Base-by-base conservation (phyloP, 2,329 filamentous ascomycete genomes). In the Ceratocystis huliohia region DNA sequence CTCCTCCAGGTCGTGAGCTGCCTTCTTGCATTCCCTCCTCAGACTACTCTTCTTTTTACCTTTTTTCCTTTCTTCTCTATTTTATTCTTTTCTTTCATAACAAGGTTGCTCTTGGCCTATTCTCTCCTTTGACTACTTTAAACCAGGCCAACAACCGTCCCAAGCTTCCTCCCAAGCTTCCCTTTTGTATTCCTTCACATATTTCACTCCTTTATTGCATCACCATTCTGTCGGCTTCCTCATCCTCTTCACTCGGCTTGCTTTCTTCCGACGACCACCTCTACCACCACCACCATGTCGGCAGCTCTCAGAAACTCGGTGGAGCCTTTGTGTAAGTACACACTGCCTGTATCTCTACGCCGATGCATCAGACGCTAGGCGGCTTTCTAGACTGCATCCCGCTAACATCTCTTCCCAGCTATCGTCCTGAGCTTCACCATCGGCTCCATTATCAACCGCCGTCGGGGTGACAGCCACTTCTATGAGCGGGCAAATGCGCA, bases 321-420 rank as follows among this genome's bases (percentile, higher is more conserved):
- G 13, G 66, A 68, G 63, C 67, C 63, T 25, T 67, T 68, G 56
- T 61, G 57, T 66, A 48, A 57, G 57, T 65, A 41, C 46, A 45
- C n/a, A 59, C 28, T 67, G 57, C 33, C 3, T 2, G 33, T 0
- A 3, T 3, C 33, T 37, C 37, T 41, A 41, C 37, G 10, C 13
- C 37, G 37, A 15, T 41, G 13, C 37, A 41, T 15, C 13, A 15
- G 1, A 15, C 15, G 10, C 10, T 15, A 41, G 4, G 37, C 8
- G 13, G 17, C 17, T 45, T 6, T n/a, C 10, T 3, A 13, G 37
- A 25, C 22, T 5, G 15, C n/a, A 10, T 50, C 7, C 20, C 22
- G 28, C 64, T 66, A 63, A 63, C 64, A 22, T 8, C 4, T 17
- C 0, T 44, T 53, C 25, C 61, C 33, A 65, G 67, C 61, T n/a